phyloP scores from a whole-genome alignment of 805 yeast genomes.

The Torulaspora microellipsoides region DNA sequence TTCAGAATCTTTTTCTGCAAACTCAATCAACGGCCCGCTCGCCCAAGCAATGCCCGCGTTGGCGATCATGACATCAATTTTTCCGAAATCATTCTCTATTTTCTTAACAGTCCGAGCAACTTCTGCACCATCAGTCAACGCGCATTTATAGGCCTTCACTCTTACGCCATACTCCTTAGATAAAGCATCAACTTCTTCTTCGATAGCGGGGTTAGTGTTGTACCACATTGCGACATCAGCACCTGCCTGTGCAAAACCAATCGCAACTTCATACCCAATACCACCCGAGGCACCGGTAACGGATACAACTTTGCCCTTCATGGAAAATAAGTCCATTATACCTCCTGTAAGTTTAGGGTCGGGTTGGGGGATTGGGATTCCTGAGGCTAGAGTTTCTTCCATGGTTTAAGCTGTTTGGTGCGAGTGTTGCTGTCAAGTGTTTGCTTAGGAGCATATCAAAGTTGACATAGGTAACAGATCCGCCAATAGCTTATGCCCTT shows the following conservation, averaged over 20 bases:
- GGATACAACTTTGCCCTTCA: constrained; percentile 77
- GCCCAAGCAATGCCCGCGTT: not conserved
- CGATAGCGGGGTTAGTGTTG: constrained; percentile 47
- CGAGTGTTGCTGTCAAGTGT: too few relatives aligned
- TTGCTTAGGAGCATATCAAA: not conserved
- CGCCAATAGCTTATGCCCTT: not conserved
- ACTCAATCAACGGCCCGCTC: not conserved
- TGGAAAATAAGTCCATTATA: constrained; percentile 58
- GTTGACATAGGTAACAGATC: not conserved
- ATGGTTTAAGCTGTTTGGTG: too few relatives aligned
- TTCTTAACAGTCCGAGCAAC: constrained; percentile 13
- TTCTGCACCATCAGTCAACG: constrained; percentile 25
- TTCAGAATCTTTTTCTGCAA: too few relatives aligned
- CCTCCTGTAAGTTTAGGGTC: not conserved
- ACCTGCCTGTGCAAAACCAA: constrained; percentile 81
- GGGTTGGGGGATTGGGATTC: constrained; percentile 1
- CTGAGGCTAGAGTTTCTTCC: not conserved
- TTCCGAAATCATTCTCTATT: too few relatives aligned
- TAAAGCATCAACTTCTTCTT: constrained; percentile 26
- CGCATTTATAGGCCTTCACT: constrained; percentile 47
- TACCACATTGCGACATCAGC: constrained; percentile 74
- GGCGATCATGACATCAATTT: not conserved
- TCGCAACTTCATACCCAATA: constrained; percentile 76
- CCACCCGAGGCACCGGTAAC: constrained; percentile 88
- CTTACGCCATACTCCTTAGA: constrained; percentile 54